Evolutionary conservation across 2,329 filamentous ascomycete species (phyloP).

Genomic region (Clonostachys byssicola): DNA sequence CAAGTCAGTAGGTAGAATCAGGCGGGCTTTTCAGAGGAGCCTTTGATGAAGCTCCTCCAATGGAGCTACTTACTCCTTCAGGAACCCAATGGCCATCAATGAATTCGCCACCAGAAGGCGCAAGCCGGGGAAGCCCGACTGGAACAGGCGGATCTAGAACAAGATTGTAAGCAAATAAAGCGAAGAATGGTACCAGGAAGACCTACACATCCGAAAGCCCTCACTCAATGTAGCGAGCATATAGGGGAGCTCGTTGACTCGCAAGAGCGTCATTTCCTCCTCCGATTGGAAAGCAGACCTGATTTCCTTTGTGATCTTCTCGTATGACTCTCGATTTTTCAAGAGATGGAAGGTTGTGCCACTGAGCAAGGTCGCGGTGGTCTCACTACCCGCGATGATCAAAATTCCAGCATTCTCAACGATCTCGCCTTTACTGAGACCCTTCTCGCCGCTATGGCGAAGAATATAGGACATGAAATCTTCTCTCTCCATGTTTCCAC

Average conservation of each 20-base stretch:
- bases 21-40: too few species aligned
- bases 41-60: too few species aligned
- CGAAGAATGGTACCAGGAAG: not conserved
- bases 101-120: not conserved
- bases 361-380: constrained; percentile 34
- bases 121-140: not conserved
- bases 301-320: not conserved
- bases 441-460: too few species aligned
- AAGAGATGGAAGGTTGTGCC: constrained; percentile 35
- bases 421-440: too few species aligned
- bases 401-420: not conserved
- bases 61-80: too few species aligned
- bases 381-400: constrained; percentile 32
- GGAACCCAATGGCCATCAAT: not conserved
- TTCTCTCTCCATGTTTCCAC: too few species aligned
- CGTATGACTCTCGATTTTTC: not conserved
- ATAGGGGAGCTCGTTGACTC: constrained; percentile 24
- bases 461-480: too few species aligned
- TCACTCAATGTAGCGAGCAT: constrained; percentile 28
- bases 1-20: too few species aligned
- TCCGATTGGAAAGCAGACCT: not conserved
- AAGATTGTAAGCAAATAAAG: not conserved
- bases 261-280: constrained; percentile 22
- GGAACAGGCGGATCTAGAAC: constrained; percentile 8
- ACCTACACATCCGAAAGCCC: constrained; percentile 28